phyloP scores from a whole-genome alignment of 495 filamentous ascomycete genomes.

The Margaritispora aquatica region DNA sequence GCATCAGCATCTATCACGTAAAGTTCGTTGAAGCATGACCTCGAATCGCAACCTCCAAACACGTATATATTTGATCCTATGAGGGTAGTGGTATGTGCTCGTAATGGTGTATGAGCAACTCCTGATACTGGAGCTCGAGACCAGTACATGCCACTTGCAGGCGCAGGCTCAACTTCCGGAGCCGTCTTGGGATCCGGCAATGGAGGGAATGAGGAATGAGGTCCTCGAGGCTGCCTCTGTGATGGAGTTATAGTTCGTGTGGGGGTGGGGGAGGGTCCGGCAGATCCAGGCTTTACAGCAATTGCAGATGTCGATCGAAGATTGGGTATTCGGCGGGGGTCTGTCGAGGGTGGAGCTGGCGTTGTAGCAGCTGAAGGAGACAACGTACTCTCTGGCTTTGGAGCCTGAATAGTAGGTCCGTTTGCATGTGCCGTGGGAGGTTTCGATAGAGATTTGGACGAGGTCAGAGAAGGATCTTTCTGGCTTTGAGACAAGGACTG shows the following conservation, averaged over 20 bases:
- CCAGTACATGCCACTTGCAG: slow-evolving; percentile 68
- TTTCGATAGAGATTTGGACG: slow-evolving; percentile 24
- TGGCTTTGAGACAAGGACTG: slow-evolving; percentile 33
- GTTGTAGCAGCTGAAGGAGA: slow-evolving; percentile 10
- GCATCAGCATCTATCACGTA: slow-evolving; percentile 61
- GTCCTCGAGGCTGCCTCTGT: slow-evolving; percentile 24
- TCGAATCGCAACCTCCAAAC: slow-evolving; percentile 60
- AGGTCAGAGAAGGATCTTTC: slow-evolving; percentile 25
- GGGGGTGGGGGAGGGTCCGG: slow-evolving; percentile 15
- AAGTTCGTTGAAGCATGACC: slow-evolving; percentile 58
- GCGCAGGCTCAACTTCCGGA: slow-evolving; percentile 50
- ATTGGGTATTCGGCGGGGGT: slow-evolving; percentile 17
- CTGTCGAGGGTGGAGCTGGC: slow-evolving; percentile 7
- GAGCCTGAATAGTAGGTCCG: slow-evolving; percentile 1
- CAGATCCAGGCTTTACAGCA: slow-evolving; percentile 30
- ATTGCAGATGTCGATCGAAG: slow-evolving; percentile 49
- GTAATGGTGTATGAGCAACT: slow-evolving; percentile 46
- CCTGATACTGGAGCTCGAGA: slow-evolving; percentile 52
- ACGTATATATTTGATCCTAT: slow-evolving; percentile 56
- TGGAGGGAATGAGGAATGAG: slow-evolving; percentile 43
- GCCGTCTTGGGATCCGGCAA: slow-evolving; percentile 49
- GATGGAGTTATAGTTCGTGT: slow-evolving; percentile 12
- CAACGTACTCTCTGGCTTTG: slow-evolving; percentile 12
- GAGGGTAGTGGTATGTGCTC: slow-evolving; percentile 57
- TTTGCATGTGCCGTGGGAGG: slow-evolving; percentile 14